Evolutionary conservation across 2,329 filamentous ascomycete genomes (phyloP).

Genomic region (Alternaria panax): DNA sequence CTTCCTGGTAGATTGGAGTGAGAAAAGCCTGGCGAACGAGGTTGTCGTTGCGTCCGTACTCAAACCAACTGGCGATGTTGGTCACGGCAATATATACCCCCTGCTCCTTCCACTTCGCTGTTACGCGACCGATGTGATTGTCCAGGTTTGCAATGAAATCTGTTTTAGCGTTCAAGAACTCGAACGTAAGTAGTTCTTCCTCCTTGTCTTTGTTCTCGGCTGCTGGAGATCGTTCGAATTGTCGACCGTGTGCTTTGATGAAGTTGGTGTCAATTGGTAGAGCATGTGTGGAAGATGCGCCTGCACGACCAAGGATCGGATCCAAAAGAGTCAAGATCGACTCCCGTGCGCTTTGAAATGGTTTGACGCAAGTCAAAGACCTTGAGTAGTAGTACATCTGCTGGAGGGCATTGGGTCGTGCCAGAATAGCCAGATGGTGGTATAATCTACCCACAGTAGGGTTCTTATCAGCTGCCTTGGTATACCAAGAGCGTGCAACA

Average conservation of each 20-base stretch:
- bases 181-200: no score
- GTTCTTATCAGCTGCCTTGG: constrained; percentile 77
- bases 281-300: constrained; percentile 39
- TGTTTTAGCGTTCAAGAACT: constrained; percentile 54
- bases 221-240: constrained; percentile 63
- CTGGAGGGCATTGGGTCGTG: constrained; percentile 71
- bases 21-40: constrained; percentile 42
- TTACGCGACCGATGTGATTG: constrained; percentile 61
- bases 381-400: constrained; percentile 78
- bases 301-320: constrained; percentile 54
- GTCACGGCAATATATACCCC: constrained; percentile 67
- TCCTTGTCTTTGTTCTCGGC: not conserved
- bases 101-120: constrained; percentile 63
- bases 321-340: constrained; percentile 74
- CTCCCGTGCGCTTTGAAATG: constrained; percentile 72
- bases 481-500: constrained; percentile 81
- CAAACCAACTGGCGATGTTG: constrained; percentile 61
- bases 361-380: constrained; percentile 71
- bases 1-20: constrained; percentile 11
- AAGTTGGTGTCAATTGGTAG: constrained; percentile 65
- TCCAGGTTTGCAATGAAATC: constrained; percentile 65
- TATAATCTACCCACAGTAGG: constrained; percentile 81
- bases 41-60: constrained; percentile 60
- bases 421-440: constrained; percentile 84
- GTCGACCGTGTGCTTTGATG: constrained; percentile 68